Conservation (phyloP, 768 basidiomycete species). For the Mycena crocata region DNA sequence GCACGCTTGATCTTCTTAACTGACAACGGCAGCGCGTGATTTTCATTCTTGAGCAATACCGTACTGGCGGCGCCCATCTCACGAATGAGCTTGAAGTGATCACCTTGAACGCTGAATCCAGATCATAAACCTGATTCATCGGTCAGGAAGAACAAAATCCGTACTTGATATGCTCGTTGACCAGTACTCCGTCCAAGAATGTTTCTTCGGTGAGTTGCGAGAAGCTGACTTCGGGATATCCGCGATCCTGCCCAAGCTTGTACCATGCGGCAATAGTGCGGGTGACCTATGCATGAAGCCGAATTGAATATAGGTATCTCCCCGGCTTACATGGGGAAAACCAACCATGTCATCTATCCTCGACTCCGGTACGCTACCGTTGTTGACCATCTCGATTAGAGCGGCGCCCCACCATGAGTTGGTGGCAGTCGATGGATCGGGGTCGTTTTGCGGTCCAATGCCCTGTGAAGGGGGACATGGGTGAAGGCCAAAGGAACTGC, state of each 20-base stretch:
- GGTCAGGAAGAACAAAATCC: no score
- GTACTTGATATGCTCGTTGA: no score
- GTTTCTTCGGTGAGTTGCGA: no score
- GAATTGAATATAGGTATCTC: no score
- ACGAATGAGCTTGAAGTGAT: constrained; percentile 60
- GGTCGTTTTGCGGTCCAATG: constrained; percentile 22
- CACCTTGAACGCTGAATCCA: constrained; percentile 29
- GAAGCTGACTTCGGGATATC: no score
- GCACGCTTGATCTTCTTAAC: constrained; percentile 51
- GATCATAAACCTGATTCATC: no score
- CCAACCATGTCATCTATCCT: constrained; percentile 65
- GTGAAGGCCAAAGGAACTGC: not conserved
- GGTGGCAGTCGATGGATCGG: constrained; percentile 31
- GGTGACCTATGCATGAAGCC: no score
- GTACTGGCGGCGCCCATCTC: constrained; percentile 71
- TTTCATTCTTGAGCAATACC: constrained; percentile 71
- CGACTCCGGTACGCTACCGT: constrained; percentile 57
- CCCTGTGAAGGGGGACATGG: not conserved
- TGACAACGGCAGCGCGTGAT: constrained; percentile 55
- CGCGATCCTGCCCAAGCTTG: no score
- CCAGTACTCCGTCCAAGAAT: no score
- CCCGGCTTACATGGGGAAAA: no score
- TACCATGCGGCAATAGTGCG: no score
- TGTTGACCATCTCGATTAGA: constrained; percentile 54
- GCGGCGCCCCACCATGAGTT: constrained; percentile 40